Base-by-base conservation (phyloP, 345 rosid species). In the Pugionium cornutum region DNA sequence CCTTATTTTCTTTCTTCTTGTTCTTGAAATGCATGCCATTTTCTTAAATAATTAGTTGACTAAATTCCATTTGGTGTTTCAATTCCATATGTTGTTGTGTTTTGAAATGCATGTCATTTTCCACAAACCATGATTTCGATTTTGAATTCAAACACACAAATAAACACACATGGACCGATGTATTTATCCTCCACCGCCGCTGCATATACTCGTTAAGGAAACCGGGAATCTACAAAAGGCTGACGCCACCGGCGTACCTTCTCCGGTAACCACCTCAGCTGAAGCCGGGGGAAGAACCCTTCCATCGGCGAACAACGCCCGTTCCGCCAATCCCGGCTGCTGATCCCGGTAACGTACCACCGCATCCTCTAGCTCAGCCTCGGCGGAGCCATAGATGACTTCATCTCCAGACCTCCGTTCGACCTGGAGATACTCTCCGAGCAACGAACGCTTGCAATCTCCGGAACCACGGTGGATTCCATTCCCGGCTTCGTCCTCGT, bases 391-490 rank as follows among this genome's bases (percentile, higher is more conserved):
- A 39, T 66, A 86, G 50, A 82, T 78, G 8, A 78, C 82, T 3
- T 73, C 81, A 58, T 87, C 95, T 1, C 92, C 95, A 34, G 82
- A 89, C 78, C 95, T 81, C 76, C 98, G 62, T 70, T 92, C 98
- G 35, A 89, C 91, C 81, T 89, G 96, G 5, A 92, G 76, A 72
- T 85, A 92, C 75, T 92, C 96, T 1, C 88, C 95, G 4, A 92
- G 85, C 4, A 96, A 92, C 2, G 92, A 86, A 29, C 90, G 86
- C 64, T 78, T 85, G 1, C 80, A 75, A 32, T 74, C 77, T 54
- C 73, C 71, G 28, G 47, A 2, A 1, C 27, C 46, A 9, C 54
- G 70, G 33, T 49, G 70, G 27, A 43, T 8, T 18, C 31, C 75
- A 18, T 37, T 35, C 0, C 43, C 58, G 32, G 49, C 58, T 27